Evolutionary conservation across 148 eudicot genomes (phyloP).

Genomic region (Camellia japonica): DNA sequence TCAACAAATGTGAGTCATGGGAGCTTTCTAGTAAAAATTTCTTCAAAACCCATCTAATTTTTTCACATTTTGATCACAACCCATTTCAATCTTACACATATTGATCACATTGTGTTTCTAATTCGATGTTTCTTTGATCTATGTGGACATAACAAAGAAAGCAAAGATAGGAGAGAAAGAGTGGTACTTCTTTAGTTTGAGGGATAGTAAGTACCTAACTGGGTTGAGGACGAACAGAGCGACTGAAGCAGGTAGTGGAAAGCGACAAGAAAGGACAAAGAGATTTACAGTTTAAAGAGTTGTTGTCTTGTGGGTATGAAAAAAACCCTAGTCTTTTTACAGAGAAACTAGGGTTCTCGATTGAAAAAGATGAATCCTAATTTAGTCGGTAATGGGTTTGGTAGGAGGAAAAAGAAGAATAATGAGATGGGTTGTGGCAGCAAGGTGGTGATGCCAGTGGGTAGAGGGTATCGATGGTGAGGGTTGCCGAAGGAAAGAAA

Average conservation of each 20-base stretch:
- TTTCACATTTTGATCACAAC: no score
- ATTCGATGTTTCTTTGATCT: neutral
- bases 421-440: no score
- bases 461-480: no score
- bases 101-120: neutral
- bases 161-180: constrained; percentile 98
- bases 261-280: constrained; percentile 96
- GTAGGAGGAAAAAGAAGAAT: no score
- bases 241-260: constrained; percentile 94
- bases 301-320: constrained; percentile 82
- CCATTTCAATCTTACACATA: no score
- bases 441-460: no score
- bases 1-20: constrained; percentile 98
- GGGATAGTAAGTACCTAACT: constrained; percentile 93
- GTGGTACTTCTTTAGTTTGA: constrained; percentile 89
- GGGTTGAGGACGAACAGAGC: constrained; percentile 87
- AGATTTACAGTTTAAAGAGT: constrained; percentile 78
- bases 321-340: constrained; percentile 92
- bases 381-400: no score
- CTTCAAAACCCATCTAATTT: neutral
- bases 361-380: no score
- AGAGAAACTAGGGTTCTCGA: constrained; percentile 21
- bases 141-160: constrained; percentile 36
- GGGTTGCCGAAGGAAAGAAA: no score
- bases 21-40: constrained; percentile 66